A percentile compares a stretch with the other conserved stretches of the same genome.
phyloP scores from a whole-genome alignment of 2,329 filamentous ascomycete genomes.

The Gliomastix tumulicola region DNA sequence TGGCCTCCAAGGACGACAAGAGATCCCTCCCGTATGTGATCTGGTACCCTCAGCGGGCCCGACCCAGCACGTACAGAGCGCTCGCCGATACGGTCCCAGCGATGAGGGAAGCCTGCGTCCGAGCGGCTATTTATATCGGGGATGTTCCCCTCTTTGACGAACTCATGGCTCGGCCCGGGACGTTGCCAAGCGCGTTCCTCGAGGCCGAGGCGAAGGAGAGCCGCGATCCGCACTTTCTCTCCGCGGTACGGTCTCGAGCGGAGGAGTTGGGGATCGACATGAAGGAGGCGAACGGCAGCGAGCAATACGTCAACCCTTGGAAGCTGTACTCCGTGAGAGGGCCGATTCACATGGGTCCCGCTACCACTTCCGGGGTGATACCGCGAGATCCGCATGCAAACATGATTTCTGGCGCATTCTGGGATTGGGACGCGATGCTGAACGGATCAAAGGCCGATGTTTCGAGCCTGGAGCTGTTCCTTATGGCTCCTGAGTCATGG shows the following conservation, averaged over 20 bases:
- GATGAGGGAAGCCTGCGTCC: not conserved
- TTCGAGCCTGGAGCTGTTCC: not conserved
- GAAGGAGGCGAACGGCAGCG: no score
- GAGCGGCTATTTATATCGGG: conserved; percentile 12
- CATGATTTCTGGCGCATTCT: no score
- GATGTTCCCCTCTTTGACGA: conserved; percentile 3
- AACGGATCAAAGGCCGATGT: not conserved
- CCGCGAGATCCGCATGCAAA: no score
- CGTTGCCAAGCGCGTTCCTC: not conserved
- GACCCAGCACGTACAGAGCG: not conserved
- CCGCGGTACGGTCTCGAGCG: not conserved
- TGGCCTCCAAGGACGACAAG: not conserved
- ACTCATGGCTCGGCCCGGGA: not conserved
- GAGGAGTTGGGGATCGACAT: not conserved
- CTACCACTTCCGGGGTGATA: no score
- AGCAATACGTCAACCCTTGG: no score
- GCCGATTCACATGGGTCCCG: not conserved
- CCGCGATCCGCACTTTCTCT: not conserved
- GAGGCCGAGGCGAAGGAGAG: not conserved
- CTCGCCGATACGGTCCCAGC: not conserved
- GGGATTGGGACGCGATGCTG: no score
- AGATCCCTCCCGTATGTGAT: conserved; percentile 1
- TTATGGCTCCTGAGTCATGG: conserved; percentile 1
- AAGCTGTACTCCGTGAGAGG: no score
- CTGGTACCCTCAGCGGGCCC: conserved; percentile 1